Percentiles rank a stretch among this genome's conserved stretches.
These are phyloP conservation scores for Penicillium cataractarum DNA, from an alignment of 495 filamentous ascomycete genomes.

Conservation along the genomic window DNA sequence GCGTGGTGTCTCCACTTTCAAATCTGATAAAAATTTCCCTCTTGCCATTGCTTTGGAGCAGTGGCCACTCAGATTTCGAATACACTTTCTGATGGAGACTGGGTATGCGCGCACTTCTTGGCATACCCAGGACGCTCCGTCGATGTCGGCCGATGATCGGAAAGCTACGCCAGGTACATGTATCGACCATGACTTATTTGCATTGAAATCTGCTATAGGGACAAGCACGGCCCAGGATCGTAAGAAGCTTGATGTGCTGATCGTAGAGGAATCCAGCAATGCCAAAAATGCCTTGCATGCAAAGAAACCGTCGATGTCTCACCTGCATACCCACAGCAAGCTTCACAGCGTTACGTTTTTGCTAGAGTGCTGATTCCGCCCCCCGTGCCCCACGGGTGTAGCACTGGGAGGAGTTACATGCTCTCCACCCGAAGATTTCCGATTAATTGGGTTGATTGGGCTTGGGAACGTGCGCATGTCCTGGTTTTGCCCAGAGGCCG, in stretches of 20 bases:
- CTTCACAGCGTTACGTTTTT: neutral
- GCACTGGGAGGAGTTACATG: neutral
- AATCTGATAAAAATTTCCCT: slow-evolving; percentile 8
- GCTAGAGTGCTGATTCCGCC: neutral
- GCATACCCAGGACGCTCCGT: neutral
- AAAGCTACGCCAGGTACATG: neutral
- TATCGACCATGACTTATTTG: neutral
- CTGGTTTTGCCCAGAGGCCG: neutral
- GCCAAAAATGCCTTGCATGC: neutral
- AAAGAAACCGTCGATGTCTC: neutral
- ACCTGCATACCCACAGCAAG: neutral
- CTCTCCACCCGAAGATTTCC: neutral
- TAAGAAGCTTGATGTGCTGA: neutral
- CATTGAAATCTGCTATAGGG: neutral
- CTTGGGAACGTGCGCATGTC: neutral
- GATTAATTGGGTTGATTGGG: neutral
- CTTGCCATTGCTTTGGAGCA: neutral
- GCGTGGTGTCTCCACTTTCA: slow-evolving; percentile 6
- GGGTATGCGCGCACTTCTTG: neutral
- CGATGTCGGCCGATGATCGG: neutral
- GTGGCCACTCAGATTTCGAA: neutral
- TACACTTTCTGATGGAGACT: neutral
- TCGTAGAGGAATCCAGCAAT: neutral
- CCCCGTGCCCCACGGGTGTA: neutral
- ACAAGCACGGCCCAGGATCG: neutral